phyloP scores from a whole-genome alignment of 768 basidiomycete genomes.

The Xanthoconium stramineum region DNA sequence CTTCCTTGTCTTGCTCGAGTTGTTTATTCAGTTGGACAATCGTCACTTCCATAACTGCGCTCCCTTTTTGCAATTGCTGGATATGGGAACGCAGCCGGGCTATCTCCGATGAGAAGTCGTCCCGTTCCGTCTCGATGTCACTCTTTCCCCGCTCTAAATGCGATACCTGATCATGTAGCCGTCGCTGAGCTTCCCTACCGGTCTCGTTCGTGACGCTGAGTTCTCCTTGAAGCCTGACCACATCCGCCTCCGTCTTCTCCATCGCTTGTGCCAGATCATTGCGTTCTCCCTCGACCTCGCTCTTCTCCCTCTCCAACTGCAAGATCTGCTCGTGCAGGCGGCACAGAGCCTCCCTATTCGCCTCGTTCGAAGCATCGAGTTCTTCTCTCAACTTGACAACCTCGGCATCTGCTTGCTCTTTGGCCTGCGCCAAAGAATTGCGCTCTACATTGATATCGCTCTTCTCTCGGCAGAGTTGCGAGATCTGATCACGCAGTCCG shows the following conservation, averaged over 20 bases:
- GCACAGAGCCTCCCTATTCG: conserved; percentile 27
- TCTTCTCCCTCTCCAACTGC: conserved; percentile 32
- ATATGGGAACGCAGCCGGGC: conserved; percentile 60
- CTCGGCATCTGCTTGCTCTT: conserved; percentile 12
- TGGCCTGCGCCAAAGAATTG: neutral
- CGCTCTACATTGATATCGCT: neutral
- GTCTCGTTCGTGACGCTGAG: conserved; percentile 48
- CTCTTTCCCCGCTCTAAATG: conserved; percentile 33
- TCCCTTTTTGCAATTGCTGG: conserved; percentile 73
- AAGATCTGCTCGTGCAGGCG: conserved; percentile 7
- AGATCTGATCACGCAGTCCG: neutral
- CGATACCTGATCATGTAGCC: conserved; percentile 7
- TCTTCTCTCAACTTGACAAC: conserved; percentile 40
- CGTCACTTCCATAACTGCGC: conserved; percentile 81
- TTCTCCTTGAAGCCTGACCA: conserved; percentile 40
- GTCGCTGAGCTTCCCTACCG: conserved; percentile 27
- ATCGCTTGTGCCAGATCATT: conserved; percentile 41
- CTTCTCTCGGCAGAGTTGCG: neutral
- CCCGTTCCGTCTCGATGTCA: conserved; percentile 53
- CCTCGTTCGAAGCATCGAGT: conserved; percentile 49
- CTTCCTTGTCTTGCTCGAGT: conserved; percentile 66
- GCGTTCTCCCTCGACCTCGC: conserved; percentile 55
- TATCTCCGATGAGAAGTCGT: conserved; percentile 44
- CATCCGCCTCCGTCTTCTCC: conserved; percentile 10
- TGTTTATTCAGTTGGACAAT: conserved; percentile 70